phyloP scores from a whole-genome alignment of 768 basidiomycete genomes.

The Leccinum uliginosum region DNA sequence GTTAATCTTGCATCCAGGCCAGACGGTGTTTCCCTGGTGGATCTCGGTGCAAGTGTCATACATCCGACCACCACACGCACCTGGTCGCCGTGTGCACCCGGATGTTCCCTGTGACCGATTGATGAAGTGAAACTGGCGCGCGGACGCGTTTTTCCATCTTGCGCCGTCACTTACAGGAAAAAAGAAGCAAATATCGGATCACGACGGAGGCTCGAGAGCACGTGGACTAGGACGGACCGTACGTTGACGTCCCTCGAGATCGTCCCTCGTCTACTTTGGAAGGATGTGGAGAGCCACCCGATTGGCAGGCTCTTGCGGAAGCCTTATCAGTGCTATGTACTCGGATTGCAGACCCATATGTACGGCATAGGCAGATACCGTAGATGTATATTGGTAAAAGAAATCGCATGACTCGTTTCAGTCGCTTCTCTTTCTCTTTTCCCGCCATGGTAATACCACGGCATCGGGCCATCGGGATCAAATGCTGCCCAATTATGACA shows the following conservation, averaged over 20 bases:
- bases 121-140: not conserved
- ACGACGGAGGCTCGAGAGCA: not conserved
- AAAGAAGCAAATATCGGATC: slow-evolving; percentile 12
- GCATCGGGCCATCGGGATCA: slow-evolving; percentile 1
- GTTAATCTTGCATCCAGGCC: slow-evolving; percentile 24
- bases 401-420: slow-evolving; percentile 2
- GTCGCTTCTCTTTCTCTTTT: not conserved
- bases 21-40: slow-evolving; percentile 6
- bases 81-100: not conserved
- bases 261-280: slow-evolving; percentile 14
- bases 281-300: slow-evolving; percentile 21
- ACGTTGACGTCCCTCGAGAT: slow-evolving; percentile 12
- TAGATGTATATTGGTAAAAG: slow-evolving; percentile 3
- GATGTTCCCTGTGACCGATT: not conserved
- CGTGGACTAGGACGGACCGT: slow-evolving; percentile 2
- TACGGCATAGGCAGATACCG: slow-evolving; percentile 11
- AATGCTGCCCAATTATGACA: not conserved
- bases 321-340: not conserved
- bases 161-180: not conserved
- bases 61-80: not conserved
- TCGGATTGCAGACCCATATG: not conserved
- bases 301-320: slow-evolving; percentile 13
- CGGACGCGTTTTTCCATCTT: not conserved
- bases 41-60: slow-evolving; percentile 10
- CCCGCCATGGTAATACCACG: not conserved